Base-by-base conservation (phyloP, 768 basidiomycete species). In the Lactarius sanguifluus region DNA sequence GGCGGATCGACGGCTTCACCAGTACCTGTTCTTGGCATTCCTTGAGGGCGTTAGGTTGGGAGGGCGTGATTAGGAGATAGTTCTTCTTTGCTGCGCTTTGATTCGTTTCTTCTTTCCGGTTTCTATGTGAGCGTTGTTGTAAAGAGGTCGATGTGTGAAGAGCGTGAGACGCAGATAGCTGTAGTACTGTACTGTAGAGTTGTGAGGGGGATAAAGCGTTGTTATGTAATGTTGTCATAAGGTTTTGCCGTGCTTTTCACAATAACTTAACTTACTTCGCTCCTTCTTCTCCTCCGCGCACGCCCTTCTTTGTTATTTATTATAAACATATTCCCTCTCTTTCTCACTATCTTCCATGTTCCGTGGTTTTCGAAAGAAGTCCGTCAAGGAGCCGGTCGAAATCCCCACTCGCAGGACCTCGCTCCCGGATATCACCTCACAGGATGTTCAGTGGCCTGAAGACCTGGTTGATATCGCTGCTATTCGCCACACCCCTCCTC, bases 401-500 rank as follows among this genome's bases (percentile, higher is more conserved):
- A 73, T 62, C 25, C 70, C 77, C 1, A 81, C 93, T 61, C 87
- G 86, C 72, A 81, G 86, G 47, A 89, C 91, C 9, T 93, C 91
- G 59, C 83, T 94, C 43, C 92, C 92, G 64, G 86, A 91, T 73
- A 83, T 94, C 70, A 82, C 79, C 61, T 82, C 87, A 54, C 88
- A 86, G 72, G 90, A 87, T 41, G 89, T 92, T 45, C 88, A 88
- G 64, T 94, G 92, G 92, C 92, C 92, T 28, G 89, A 88, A 77
- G 83, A 88, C 76, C 83, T 94, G 41, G 86, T 94, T 50, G 90
- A 94, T 73, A 80, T 89, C 66, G 80, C 83, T 47, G 84, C 86
- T 66, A 83, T 91, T 66, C 84, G 85, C 61, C 79, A 85, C 72
- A 76, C 79, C 5, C 75, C 78, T 45, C 59, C 71, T 40, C 64